These are phyloP conservation scores for Hypomontagnella submonticulosa DNA, from an alignment of 495 filamentous ascomycete genomes.

Conservation along the genomic window DNA sequence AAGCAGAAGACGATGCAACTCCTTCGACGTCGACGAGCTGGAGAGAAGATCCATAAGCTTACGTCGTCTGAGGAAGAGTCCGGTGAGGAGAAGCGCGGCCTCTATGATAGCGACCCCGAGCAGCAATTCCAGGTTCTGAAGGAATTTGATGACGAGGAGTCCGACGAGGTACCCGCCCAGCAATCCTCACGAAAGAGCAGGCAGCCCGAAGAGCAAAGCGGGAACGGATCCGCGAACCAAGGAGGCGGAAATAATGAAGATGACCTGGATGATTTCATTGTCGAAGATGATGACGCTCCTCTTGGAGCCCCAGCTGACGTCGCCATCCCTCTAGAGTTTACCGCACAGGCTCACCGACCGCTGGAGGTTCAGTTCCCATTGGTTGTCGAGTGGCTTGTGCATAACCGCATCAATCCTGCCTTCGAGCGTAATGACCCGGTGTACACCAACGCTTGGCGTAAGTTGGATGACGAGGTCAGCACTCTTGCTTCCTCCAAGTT, in stretches of 20 bases:
- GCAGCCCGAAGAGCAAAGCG: slow-evolving; percentile 18
- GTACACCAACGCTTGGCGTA: slow-evolving; percentile 77
- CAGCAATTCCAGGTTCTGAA: slow-evolving; percentile 47
- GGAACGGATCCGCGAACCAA: slow-evolving; percentile 26
- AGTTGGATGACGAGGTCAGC: slow-evolving; percentile 77
- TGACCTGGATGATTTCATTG: slow-evolving; percentile 78
- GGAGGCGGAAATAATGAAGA: slow-evolving; percentile 62
- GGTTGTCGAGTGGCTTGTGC: slow-evolving; percentile 85
- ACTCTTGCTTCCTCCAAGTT: slow-evolving; percentile 77
- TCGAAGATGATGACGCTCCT: slow-evolving; percentile 70
- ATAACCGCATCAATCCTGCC: slow-evolving; percentile 75
- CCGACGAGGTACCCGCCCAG: slow-evolving; percentile 27
- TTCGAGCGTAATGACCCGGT: slow-evolving; percentile 72
- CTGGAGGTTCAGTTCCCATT: slow-evolving; percentile 80
- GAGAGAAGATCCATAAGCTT: slow-evolving; percentile 59
- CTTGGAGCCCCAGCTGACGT: slow-evolving; percentile 68
- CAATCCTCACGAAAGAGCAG: slow-evolving; percentile 27
- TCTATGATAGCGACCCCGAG: slow-evolving; percentile 59
- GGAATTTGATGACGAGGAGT: slow-evolving; percentile 60
- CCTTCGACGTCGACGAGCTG: slow-evolving; percentile 67
- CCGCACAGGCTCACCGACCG: slow-evolving; percentile 70
- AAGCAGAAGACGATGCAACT: slow-evolving; percentile 61
- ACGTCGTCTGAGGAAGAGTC: slow-evolving; percentile 50
- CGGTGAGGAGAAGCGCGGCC: slow-evolving; percentile 48
- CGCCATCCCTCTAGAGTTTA: slow-evolving; percentile 78